These are phyloP conservation scores for Gossypium stocksii DNA, from an alignment of 345 rosid species.

Conservation along the genomic window DNA sequence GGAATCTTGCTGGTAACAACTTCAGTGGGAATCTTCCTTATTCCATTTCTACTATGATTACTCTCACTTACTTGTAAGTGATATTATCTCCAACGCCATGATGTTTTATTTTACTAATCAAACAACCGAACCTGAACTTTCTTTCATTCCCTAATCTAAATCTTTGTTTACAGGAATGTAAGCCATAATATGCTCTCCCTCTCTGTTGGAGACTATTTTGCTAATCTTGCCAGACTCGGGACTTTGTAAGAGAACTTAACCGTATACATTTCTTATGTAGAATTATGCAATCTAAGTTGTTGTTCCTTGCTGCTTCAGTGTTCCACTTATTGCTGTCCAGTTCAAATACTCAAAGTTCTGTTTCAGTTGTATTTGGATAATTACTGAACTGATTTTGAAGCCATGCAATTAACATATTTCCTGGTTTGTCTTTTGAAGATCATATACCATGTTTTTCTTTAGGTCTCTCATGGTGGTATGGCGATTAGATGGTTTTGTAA, in stretches of 20 bases:
- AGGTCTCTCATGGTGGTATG: background rate
- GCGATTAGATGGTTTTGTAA: background rate
- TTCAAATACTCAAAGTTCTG: background rate
- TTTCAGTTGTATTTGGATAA: background rate
- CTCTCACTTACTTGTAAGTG: constrained; percentile 76
- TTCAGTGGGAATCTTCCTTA: constrained; percentile 86
- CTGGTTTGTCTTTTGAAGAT: background rate
- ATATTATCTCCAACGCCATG: constrained; percentile 22
- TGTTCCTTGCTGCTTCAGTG: background rate
- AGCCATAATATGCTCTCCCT: constrained; percentile 72
- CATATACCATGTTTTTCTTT: background rate
- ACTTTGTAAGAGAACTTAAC: constrained; percentile 59
- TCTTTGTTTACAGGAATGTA: constrained; percentile 47
- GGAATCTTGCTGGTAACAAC: constrained; percentile 88
- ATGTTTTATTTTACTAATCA: background rate
- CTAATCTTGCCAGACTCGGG: constrained; percentile 44
- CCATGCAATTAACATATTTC: background rate
- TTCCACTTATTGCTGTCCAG: background rate
- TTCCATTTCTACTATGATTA: constrained; percentile 68
- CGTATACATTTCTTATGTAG: background rate
- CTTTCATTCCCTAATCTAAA: constrained; percentile 13
- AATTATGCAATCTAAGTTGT: background rate
- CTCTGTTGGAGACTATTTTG: constrained; percentile 64
- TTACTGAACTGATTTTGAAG: background rate
- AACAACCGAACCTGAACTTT: background rate